These are phyloP conservation scores for Primulina huaijiensis DNA, from an alignment of 257 asterid species.

Conservation along the genomic window DNA sequence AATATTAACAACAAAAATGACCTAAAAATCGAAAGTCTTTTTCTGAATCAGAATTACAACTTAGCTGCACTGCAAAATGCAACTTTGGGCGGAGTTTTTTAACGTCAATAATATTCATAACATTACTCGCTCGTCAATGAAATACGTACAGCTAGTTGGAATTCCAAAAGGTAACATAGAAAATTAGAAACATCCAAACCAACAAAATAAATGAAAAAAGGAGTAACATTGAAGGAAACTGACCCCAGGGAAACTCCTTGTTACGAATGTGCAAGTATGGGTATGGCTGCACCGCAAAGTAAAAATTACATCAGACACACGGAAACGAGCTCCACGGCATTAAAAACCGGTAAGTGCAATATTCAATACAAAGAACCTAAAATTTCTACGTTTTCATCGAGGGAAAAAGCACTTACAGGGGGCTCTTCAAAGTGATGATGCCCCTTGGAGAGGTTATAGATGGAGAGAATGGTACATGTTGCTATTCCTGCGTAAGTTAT, in stretches of 20 bases:
- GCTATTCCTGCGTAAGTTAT: constrained; percentile 51
- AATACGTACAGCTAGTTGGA: background rate
- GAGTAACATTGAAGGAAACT: constrained; percentile 16
- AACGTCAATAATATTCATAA: background rate
- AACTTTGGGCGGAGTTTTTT: background rate
- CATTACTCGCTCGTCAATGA: background rate
- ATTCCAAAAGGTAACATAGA: background rate
- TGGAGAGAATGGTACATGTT: constrained; percentile 46
- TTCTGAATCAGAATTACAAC: background rate
- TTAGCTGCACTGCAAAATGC: background rate
- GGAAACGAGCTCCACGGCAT: constrained; percentile 1
- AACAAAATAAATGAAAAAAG: background rate
- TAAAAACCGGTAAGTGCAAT: background rate
- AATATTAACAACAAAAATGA: background rate
- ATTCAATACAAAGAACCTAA: background rate
- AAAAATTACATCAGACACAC: constrained; percentile 14
- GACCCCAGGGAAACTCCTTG: constrained; percentile 93
- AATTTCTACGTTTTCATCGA: background rate
- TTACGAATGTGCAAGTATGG: constrained; percentile 71
- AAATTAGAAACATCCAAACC: background rate
- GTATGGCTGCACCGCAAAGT: constrained; percentile 47
- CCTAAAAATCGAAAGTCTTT: background rate
- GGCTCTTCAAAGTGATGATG: constrained; percentile 68
- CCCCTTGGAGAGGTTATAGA: constrained; percentile 62
- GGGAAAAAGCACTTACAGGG: constrained; percentile 51